Evolutionary conservation across 352 stramenopile species (phyloP).

Genomic region (Globisporangium middletonii): DNA sequence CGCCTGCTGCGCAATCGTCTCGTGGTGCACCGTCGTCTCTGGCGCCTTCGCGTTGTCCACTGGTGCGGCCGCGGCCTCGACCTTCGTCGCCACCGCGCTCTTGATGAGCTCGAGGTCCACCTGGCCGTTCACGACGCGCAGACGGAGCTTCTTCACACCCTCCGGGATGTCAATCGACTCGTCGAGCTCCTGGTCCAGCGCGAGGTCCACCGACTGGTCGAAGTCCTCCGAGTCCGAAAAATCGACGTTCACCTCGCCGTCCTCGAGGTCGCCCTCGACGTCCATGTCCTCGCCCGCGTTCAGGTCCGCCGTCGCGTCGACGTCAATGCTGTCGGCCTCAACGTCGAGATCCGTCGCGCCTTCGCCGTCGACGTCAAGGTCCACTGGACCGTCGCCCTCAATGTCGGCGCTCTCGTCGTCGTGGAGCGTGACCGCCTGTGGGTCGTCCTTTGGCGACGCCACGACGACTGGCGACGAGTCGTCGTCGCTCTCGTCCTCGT

Average conservation of each 20-base stretch:
- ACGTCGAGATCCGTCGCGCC: conserved; percentile 22
- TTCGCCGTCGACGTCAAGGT: conserved; percentile 24
- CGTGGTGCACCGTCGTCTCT: conserved; percentile 13
- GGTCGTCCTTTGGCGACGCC: not conserved
- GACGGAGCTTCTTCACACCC: conserved; percentile 35
- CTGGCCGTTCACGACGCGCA: conserved; percentile 41
- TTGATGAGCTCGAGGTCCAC: conserved; percentile 55
- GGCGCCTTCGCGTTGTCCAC: conserved; percentile 17
- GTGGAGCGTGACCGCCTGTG: conserved; percentile 7
- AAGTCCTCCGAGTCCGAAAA: conserved; percentile 43
- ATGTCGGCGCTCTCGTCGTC: conserved; percentile 21
- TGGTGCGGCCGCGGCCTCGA: conserved; percentile 11
- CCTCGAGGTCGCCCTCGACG: conserved; percentile 22
- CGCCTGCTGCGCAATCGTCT: conserved; percentile 35
- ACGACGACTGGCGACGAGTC: not conserved
- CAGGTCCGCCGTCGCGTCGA: conserved; percentile 15
- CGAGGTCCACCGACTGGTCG: conserved; percentile 40
- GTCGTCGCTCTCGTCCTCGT: conserved; percentile 2
- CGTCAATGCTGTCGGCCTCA: conserved; percentile 6
- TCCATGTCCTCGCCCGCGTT: conserved; percentile 24
- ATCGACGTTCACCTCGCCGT: conserved; percentile 33
- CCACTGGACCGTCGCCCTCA: conserved; percentile 20
- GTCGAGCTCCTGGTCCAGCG: conserved; percentile 28
- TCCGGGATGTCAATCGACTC: conserved; percentile 42
- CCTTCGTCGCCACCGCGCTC: conserved; percentile 9